Conservation (phyloP, 73 alveolate species). For the Diophrys sp. region DNA sequence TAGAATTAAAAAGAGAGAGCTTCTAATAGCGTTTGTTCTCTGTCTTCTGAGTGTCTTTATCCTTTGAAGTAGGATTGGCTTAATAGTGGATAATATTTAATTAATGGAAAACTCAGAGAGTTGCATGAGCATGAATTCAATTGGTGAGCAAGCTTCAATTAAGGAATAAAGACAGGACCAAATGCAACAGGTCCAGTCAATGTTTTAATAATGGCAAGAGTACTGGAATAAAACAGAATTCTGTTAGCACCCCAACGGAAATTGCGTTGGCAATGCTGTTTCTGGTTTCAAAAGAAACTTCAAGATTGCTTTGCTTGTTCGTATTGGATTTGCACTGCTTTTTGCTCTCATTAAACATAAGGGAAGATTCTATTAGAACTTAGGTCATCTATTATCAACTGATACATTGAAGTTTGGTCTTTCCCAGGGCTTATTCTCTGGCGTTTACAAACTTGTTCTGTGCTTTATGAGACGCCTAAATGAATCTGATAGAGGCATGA, state of each 20-base stretch:
- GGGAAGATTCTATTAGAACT: background rate
- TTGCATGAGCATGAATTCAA: too few species aligned
- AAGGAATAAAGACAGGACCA: too few species aligned
- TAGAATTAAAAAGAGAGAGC: too few species aligned
- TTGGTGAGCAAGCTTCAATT: too few species aligned
- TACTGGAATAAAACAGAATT: slow-evolving; percentile 2
- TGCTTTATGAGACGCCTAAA: background rate
- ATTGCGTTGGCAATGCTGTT: background rate
- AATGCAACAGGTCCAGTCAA: too few species aligned
- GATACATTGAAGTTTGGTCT: background rate
- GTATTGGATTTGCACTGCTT: background rate
- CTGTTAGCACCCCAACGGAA: background rate
- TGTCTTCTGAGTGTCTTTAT: too few species aligned
- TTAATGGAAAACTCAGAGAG: too few species aligned
- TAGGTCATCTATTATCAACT: background rate
- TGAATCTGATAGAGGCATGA: background rate
- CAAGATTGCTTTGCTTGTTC: background rate
- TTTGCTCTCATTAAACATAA: slow-evolving; percentile 1
- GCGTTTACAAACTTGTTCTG: background rate
- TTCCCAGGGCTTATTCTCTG: background rate
- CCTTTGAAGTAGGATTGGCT: too few species aligned
- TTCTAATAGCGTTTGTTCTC: too few species aligned
- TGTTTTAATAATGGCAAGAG: too few species aligned
- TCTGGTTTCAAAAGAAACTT: background rate
- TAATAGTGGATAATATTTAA: too few species aligned